These are phyloP conservation scores for Mycena rebaudengoi DNA, from an alignment of 768 basidiomycete species.

Conservation along the genomic window DNA sequence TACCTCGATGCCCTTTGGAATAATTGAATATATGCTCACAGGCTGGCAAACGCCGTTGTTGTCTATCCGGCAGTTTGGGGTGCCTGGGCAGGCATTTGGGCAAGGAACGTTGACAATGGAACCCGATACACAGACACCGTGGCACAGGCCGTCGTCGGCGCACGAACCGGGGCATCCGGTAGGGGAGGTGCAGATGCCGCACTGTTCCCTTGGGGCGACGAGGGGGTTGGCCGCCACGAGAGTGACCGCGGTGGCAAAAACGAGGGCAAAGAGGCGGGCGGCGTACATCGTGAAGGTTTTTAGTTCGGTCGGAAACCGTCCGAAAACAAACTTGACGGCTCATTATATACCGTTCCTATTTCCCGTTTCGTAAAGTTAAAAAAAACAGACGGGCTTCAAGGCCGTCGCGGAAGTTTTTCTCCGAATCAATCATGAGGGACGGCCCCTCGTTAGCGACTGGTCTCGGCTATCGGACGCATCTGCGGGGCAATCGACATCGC, in stretches of 20 bases:
- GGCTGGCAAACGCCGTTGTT: constrained; percentile 15
- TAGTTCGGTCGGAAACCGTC: constrained; percentile 14
- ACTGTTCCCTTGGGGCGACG: constrained; percentile 17
- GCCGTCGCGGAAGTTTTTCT: constrained; percentile 13
- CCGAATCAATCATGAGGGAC: constrained; percentile 8
- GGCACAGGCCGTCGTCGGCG: constrained; percentile 16
- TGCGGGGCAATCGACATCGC: background rate
- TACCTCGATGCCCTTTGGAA: constrained; percentile 11
- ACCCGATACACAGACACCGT: constrained; percentile 16
- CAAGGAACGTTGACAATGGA: constrained; percentile 17
- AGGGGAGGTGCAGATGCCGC: constrained; percentile 15
- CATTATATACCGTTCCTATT: constrained; percentile 18
- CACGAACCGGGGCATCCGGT: constrained; percentile 16
- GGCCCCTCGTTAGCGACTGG: background rate
- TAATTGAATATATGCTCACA: constrained; percentile 18
- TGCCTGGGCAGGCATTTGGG: constrained; percentile 15
- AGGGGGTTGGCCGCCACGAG: constrained; percentile 16
- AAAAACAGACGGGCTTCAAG: constrained; percentile 19
- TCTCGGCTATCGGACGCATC: background rate
- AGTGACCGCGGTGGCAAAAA: constrained; percentile 16
- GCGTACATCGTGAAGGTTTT: constrained; percentile 18
- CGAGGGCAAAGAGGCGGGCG: constrained; percentile 16
- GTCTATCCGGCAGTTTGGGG: constrained; percentile 14
- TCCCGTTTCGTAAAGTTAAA: constrained; percentile 11
- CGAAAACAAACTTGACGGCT: constrained; percentile 15